Evolutionary conservation across 83 land plant species (phyloP).

Genomic region (Picea abies): DNA sequence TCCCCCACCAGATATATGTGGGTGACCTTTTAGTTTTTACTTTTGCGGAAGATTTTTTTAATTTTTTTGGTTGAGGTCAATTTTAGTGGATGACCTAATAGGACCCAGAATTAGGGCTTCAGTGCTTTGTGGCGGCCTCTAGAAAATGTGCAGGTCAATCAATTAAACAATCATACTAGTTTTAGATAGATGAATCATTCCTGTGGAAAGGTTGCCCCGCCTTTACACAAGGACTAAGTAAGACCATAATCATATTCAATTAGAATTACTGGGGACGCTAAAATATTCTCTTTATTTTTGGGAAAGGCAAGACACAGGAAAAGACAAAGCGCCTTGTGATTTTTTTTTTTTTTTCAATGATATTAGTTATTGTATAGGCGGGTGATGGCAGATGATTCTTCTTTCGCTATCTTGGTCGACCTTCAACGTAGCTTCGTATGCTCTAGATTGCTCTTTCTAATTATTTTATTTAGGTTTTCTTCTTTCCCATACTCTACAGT

Average conservation of each 20-base stretch:
- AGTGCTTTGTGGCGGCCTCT: background rate
- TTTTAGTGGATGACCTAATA: background rate
- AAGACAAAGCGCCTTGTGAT: background rate
- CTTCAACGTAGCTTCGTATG: background rate
- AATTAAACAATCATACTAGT: background rate
- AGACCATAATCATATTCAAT: constrained; percentile 2
- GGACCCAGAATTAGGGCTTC: background rate
- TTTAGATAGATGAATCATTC: background rate
- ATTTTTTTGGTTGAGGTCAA: background rate
- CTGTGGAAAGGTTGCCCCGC: background rate
- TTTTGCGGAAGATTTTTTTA: background rate
- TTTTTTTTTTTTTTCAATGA: background rate
- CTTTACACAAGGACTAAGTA: constrained; percentile 1
- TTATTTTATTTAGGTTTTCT: background rate
- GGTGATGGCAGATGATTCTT: background rate
- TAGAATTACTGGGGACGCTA: background rate
- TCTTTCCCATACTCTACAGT: background rate
- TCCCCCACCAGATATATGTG: background rate
- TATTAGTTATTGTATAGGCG: background rate
- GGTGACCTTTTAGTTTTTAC: constrained; percentile 8
- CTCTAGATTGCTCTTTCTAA: background rate
- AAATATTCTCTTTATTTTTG: no score
- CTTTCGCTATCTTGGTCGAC: background rate
- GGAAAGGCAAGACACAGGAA: background rate
- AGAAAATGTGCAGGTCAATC: background rate